Base-by-base conservation (phyloP, 2,329 filamentous ascomycete species). In the Chaetomiaceae sp. region DNA sequence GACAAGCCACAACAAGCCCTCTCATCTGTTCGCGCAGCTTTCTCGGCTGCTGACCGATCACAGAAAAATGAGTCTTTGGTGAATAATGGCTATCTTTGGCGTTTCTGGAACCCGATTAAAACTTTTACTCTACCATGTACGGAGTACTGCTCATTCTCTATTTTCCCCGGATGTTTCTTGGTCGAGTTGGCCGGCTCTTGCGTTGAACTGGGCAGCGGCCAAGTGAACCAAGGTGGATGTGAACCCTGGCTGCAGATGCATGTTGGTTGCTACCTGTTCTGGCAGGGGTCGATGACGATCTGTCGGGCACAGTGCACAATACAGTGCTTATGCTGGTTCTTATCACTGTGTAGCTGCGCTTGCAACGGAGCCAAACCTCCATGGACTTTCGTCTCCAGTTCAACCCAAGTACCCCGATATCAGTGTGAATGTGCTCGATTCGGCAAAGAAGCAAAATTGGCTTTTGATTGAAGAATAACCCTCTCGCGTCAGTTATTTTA, bases 241-340 rank as follows among this genome's bases (percentile, higher is more conserved):
- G 3, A 8, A 5, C 23, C 11, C 37, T 14, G 37, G 16, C 32
- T 65, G 42, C 43, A 40, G 34, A n/a, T 36, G 44, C 23, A 13
- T 29, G 47, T 29, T 49, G 47, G 37, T 41, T 36, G 29, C 47
- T 18, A 41, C 44, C 45, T 20, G 46, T 48, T 48, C 29, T 20
- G 44, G 44, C 20, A 37, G 16, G 10, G 14, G 30, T n/a, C n/a
- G 23, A 38, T 18, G 44, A 5, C 33, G 44, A 38, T 47, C 40
- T 30, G 25, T 8, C n/a, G 5, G 8, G 9, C 16, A 21, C 23
- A 23, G 45, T 38, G 11, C 21, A 11, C 8, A 38, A n/a, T n/a
- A n/a, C n/a, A n/a, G n/a, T n/a, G n/a, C n/a, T n/a, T n/a, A n/a
- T n/a, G n/a, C n/a, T n/a, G n/a, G n/a, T n/a, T n/a, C n/a, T n/a